Percentiles rank a stretch among this genome's conserved stretches.
These are phyloP conservation scores for Mycosphaerella sp. DNA, from an alignment of 2,329 filamentous ascomycete species.

Conservation along the genomic window DNA sequence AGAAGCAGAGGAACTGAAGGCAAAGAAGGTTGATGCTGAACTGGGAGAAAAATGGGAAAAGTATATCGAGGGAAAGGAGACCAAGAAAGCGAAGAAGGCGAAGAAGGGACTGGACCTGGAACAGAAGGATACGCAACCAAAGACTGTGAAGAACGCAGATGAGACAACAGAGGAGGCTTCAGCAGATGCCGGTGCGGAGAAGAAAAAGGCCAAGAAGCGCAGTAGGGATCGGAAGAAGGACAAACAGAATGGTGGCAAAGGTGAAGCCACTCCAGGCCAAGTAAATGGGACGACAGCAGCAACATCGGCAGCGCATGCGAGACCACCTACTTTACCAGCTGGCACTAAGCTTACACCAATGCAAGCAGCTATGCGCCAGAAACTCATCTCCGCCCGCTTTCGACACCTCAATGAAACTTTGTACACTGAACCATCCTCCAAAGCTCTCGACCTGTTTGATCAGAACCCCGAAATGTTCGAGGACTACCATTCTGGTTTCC, in stretches of 20 bases:
- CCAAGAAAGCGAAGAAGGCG: conserved; percentile 28
- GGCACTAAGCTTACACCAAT: conserved; percentile 74
- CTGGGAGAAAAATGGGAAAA: conserved; percentile 71
- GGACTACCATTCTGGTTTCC: conserved; percentile 95
- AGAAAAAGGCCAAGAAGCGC: conserved; percentile 29
- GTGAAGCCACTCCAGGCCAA: background rate
- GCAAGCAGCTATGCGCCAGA: conserved; percentile 88
- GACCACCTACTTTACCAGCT: conserved; percentile 31
- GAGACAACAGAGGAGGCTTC: background rate
- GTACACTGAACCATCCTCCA: conserved; percentile 80
- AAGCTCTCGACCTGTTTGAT: conserved; percentile 77
- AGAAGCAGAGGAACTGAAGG: conserved; percentile 47
- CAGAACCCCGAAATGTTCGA: conserved; percentile 86
- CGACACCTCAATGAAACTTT: conserved; percentile 95
- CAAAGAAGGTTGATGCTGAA: conserved; percentile 48
- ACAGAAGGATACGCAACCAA: conserved; percentile 11
- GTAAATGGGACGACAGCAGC: conserved; percentile 11
- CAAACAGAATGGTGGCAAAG: conserved; percentile 19
- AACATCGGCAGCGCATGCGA: background rate
- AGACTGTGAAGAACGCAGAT: conserved; percentile 27
- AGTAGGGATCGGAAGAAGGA: conserved; percentile 31
- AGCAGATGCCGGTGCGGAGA: conserved; percentile 22
- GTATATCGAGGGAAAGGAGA: conserved; percentile 63
- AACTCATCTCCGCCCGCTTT: conserved; percentile 91
- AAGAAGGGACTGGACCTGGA: conserved; percentile 19